Base-by-base conservation (phyloP, 352 stramenopile species). In the Phytopythium montanum region DNA sequence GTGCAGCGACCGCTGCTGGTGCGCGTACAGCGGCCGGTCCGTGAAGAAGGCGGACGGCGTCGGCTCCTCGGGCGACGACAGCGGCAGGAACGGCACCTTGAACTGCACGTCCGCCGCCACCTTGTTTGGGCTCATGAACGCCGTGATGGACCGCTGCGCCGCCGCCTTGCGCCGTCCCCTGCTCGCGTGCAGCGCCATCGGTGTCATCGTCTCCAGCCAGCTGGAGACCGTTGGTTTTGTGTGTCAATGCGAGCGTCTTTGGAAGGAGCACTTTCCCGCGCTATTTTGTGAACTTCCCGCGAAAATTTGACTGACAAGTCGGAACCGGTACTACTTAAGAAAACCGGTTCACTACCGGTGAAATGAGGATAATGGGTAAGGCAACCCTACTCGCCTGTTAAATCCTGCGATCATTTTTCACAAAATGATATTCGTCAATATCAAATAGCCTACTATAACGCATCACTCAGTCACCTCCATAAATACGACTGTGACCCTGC, bases 1-100 rank as follows among this genome's bases (percentile, higher is more conserved):
- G 63, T 94, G 75, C 28, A 96, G 70, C 29, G 87, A 92, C 41
- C 87, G 85, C n/a, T 79, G 68, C 57, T 96, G 87, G 66, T 96
- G 87, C 19, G 74, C 68, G 60, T 89, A 93, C 21, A 96, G 70
- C 49, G 80, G 82, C n/a, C 76, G 56, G 0, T 72, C 46, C 8
- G 33, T 18, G 25, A 75, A 72, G 50, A 95, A 90, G 21, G 67
- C 62, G 4, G 61, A 50, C 0, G 87, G 87, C 48, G 86, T 92
- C 46, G 75, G 68, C 62, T 80, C 73, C 42, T 80, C 68, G 2
- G 87, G 85, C 13, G 85, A 79, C 1, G 72, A 87, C 6, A 94
- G 73, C 39, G 87, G 87, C 41, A 96, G 69, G 54, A 92, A 94
- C 31, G 87, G 87, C 38, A 96, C 84, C 68, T 92, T 87, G 56